Conservation (phyloP, 2,329 filamentous ascomycete species). For the Cyphellophora attinorum region DNA sequence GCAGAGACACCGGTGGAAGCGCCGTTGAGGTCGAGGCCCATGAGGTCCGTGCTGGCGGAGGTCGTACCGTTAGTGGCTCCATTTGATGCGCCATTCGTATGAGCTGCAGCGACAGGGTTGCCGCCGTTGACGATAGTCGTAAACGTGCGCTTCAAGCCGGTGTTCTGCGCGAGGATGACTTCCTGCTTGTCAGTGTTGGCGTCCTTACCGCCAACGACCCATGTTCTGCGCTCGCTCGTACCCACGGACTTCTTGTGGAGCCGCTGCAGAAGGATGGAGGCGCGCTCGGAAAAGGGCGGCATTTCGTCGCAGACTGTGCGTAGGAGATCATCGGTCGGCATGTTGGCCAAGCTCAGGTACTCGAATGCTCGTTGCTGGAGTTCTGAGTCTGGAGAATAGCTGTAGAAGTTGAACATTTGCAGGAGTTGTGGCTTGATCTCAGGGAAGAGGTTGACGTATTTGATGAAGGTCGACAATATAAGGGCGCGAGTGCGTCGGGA, state of each 20-base stretch:
- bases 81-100: slow-evolving; percentile 27
- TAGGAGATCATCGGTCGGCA: slow-evolving; percentile 82
- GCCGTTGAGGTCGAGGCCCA: slow-evolving; percentile 66
- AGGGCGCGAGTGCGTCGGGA: slow-evolving; percentile 83
- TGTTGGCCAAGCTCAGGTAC: slow-evolving; percentile 74
- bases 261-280: slow-evolving; percentile 82
- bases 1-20: slow-evolving; percentile 42
- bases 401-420: slow-evolving; percentile 83
- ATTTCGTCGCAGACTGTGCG: slow-evolving; percentile 96
- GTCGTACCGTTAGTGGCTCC: slow-evolving; percentile 27
- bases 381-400: slow-evolving; percentile 88
- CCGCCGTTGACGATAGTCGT: slow-evolving; percentile 44
- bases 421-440: slow-evolving; percentile 95
- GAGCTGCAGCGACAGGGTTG: slow-evolving; percentile 24
- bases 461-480: slow-evolving; percentile 90
- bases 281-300: slow-evolving; percentile 92
- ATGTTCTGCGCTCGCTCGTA: slow-evolving; percentile 90
- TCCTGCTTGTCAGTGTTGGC: slow-evolving; percentile 76
- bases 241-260: slow-evolving; percentile 90
- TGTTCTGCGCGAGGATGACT: slow-evolving; percentile 68
- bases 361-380: slow-evolving; percentile 94
- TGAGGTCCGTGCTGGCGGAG: slow-evolving; percentile 55
- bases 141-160: slow-evolving; percentile 78
- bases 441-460: slow-evolving; percentile 95
- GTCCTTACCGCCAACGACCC: slow-evolving; percentile 95